Evolutionary conservation across 192 early-diverging fungal species (phyloP).

Genomic region (Lobosporangium transversale): DNA sequence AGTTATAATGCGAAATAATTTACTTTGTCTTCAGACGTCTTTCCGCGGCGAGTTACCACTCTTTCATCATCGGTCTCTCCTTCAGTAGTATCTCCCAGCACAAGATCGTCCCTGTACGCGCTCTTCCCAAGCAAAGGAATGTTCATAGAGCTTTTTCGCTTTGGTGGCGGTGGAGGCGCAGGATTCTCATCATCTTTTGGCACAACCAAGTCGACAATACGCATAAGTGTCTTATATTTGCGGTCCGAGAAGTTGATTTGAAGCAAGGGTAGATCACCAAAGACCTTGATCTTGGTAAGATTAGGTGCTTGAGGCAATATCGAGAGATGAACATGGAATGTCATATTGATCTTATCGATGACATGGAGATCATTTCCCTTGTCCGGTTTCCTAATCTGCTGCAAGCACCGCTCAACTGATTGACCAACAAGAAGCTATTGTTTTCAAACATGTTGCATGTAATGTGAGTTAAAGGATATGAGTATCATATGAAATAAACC

Average conservation of each 20-base stretch:
- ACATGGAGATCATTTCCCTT: slow-evolving; percentile 76
- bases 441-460: too few relatives aligned
- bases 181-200: slow-evolving; percentile 43
- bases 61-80: slow-evolving; percentile 44
- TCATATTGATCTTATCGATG: slow-evolving; percentile 88
- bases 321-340: slow-evolving; percentile 83
- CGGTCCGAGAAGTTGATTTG: slow-evolving; percentile 92
- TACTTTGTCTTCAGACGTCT: slow-evolving; percentile 15
- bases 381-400: slow-evolving; percentile 67
- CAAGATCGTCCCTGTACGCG: slow-evolving; percentile 39
- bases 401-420: slow-evolving; percentile 77
- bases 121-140: slow-evolving; percentile 26
- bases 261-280: slow-evolving; percentile 83
- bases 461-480: too few relatives aligned
- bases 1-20: background rate
- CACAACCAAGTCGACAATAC: slow-evolving; percentile 75
- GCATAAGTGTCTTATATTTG: slow-evolving; percentile 93
- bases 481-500: too few relatives aligned
- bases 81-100: slow-evolving; percentile 30
- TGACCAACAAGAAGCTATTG: slow-evolving; percentile 77
- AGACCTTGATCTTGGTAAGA: slow-evolving; percentile 78
- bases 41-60: background rate
- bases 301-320: slow-evolving; percentile 83
- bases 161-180: slow-evolving; percentile 19
- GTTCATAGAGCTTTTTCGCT: slow-evolving; percentile 23